Base-by-base conservation (phyloP, 305 asterid species). In the Caryopteris hybrid region DNA sequence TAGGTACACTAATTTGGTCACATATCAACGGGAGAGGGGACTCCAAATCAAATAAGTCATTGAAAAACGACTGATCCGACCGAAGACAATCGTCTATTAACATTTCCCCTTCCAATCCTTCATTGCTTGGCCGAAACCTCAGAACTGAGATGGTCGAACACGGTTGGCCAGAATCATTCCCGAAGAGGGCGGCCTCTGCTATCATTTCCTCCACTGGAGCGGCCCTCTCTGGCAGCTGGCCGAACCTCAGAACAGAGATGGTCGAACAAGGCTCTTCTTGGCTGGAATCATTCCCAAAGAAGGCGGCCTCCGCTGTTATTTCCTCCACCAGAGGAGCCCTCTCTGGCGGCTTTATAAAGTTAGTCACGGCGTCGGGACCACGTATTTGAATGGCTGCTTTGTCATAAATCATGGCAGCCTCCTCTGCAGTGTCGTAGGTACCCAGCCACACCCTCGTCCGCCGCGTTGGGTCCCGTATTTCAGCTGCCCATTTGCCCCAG, bases 401-500 rank as follows among this genome's bases (percentile, higher is more conserved):
- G 51, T 91, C 95, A 61, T 91, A 91, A 3, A 61, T 90, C 71
- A 79, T 20, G 0, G 98, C 96, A 0, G 96, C 98, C 72, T 83
- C 95, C 78, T 85, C 94, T 1, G 98, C 94, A 1, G 95, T 85
- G 31, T 78, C 74, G 41, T 52, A 89, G 1, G 96, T 91, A 8
- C 98, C 95, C 9, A 91, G 74, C 98, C 98, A 91, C 6, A 76
- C 47, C 55, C 98, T 69, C n/a, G 42, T 14, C 72, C 83, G 72
- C 75, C 36, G 74, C 8, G 36, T 61, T 12, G 98, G 89, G 41
- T 91, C 88, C 0, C 98, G 87, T 17, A 92, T 92, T 87, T 92
- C 98, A 4, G 97, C 96, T n/a, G 96, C 82, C 92, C 88, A 92
- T 69, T 83, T 92, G 0, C 98, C 98, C 98, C 96, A 92, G 13